Evolutionary conservation across 148 eudicot species (phyloP).

Genomic region (Spergularia marina): DNA sequence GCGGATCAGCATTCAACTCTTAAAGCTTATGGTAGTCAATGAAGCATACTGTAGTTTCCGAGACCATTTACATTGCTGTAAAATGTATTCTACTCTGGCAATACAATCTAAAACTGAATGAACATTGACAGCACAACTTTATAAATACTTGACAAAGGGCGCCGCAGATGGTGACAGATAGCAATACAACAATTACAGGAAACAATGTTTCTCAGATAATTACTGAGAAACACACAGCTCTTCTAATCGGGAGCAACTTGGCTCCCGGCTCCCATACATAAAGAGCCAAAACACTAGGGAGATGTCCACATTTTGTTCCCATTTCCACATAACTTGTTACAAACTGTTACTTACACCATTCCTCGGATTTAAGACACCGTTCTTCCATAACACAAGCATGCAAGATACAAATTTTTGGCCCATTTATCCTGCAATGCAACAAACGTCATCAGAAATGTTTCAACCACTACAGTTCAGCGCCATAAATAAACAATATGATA

Average conservation of each 20-base stretch:
- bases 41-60: too few species aligned
- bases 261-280: constrained; percentile 24
- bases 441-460: neutral
- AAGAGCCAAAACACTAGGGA: neutral
- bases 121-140: neutral
- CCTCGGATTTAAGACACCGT: constrained; percentile 55
- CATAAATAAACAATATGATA: neutral
- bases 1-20: too few species aligned
- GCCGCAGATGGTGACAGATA: constrained; percentile 10
- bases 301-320: constrained; percentile 4
- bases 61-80: neutral
- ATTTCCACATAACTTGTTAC: constrained; percentile 12
- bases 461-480: neutral
- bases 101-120: neutral
- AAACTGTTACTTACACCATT: constrained; percentile 14
- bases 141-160: constrained; percentile 13
- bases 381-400: constrained; percentile 73
- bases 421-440: constrained; percentile 68
- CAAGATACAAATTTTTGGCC: constrained; percentile 78
- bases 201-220: constrained; percentile 5
- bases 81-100: neutral
- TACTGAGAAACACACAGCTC: constrained; percentile 19
- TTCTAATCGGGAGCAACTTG: constrained; percentile 12
- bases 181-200: constrained; percentile 25
- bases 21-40: too few species aligned